These are phyloP conservation scores for Ilyonectria destructans DNA, from an alignment of 2,329 filamentous ascomycete genomes.

Conservation along the genomic window DNA sequence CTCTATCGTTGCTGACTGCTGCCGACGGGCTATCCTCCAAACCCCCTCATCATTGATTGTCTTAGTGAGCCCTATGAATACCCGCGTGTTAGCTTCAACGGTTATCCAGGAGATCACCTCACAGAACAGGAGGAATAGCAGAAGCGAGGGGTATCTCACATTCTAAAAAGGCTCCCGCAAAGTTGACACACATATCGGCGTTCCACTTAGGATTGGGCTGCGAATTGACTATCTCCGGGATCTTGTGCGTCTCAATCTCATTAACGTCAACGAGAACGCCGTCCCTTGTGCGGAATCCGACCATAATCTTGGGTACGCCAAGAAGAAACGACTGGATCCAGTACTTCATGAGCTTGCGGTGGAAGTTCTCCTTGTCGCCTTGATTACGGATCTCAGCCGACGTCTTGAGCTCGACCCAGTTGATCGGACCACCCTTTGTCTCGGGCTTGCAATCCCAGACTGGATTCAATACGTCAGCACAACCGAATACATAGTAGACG, in stretches of 20 bases:
- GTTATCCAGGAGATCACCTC: not conserved
- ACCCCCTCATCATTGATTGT: constrained; percentile 80
- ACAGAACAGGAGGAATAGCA: not conserved
- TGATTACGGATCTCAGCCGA: constrained; percentile 79
- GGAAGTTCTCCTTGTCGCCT: constrained; percentile 82
- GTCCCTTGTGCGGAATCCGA: constrained; percentile 84
- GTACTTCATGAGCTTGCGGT: constrained; percentile 93
- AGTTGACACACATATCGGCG: constrained; percentile 94
- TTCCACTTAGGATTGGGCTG: constrained; percentile 83
- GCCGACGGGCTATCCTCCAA: constrained; percentile 82
- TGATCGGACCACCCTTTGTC: constrained; percentile 77
- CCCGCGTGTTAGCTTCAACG: constrained; percentile 36
- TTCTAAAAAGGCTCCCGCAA: constrained; percentile 82
- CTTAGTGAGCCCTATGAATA: constrained; percentile 72
- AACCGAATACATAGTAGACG: not conserved
- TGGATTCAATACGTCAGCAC: constrained; percentile 50
- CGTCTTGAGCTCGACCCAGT: constrained; percentile 97
- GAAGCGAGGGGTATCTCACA: constrained; percentile 69
- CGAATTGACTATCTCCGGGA: constrained; percentile 83
- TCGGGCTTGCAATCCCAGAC: constrained; percentile 89
- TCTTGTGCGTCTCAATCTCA: constrained; percentile 84
- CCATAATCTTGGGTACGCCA: constrained; percentile 91
- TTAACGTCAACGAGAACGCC: constrained; percentile 82
- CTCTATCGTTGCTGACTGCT: constrained; percentile 78
- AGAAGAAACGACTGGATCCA: constrained; percentile 98